These are phyloP conservation scores for Parmelia sp. DNA, from an alignment of 495 filamentous ascomycete species.

Conservation along the genomic window DNA sequence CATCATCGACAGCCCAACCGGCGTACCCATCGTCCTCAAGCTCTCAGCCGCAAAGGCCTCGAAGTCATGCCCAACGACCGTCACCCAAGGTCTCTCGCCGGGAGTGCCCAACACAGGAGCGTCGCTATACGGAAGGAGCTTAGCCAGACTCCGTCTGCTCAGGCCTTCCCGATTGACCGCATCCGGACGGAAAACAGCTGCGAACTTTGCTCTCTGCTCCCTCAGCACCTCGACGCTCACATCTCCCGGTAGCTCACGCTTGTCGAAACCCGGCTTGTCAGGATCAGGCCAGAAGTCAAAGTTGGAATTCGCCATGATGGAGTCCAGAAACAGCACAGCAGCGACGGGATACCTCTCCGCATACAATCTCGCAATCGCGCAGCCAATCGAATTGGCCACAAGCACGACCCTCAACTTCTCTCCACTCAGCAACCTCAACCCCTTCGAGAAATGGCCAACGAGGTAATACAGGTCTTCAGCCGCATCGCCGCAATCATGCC, in stretches of 20 bases:
- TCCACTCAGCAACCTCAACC: conserved; percentile 22
- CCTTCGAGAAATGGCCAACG: conserved; percentile 35
- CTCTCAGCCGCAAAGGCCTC: conserved; percentile 50
- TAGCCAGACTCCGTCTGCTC: conserved; percentile 42
- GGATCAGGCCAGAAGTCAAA: conserved; percentile 58
- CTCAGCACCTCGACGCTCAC: conserved; percentile 43
- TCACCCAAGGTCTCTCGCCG: conserved; percentile 40
- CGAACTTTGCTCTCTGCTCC: conserved; percentile 37
- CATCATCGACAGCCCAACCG: conserved; percentile 40
- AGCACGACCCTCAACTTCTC: conserved; percentile 38
- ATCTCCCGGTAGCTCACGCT: conserved; percentile 35
- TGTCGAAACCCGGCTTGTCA: conserved; percentile 43
- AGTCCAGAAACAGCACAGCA: conserved; percentile 53
- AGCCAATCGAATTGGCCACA: conserved; percentile 55
- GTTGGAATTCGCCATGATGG: conserved; percentile 55
- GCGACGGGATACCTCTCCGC: conserved; percentile 42
- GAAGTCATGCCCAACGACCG: conserved; percentile 57
- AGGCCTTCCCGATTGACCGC: conserved; percentile 52
- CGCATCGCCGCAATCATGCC: conserved; percentile 46
- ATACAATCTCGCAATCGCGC: conserved; percentile 52
- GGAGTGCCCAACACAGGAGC: conserved; percentile 41
- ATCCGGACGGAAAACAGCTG: conserved; percentile 45
- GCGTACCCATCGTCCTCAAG: conserved; percentile 34
- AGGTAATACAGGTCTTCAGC: conserved; percentile 49
- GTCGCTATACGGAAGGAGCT: conserved; percentile 47